Evolutionary conservation across 192 early-diverging fungal genomes (phyloP), one percentile per base, ranked within the genome.

Genomic region (Gonapodya sp.): DNA sequence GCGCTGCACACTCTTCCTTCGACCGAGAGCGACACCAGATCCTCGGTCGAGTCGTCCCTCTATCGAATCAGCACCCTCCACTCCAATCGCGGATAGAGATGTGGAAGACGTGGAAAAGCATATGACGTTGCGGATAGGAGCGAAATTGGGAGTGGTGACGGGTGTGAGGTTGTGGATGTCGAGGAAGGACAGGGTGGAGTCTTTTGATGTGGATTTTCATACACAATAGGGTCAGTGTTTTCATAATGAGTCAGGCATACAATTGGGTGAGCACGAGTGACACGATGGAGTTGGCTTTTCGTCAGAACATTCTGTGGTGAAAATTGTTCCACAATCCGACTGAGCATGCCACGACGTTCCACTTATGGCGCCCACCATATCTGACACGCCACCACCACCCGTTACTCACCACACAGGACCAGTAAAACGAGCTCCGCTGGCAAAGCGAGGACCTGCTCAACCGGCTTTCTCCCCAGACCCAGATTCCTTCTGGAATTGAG

Each of bases 391-490:
- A 64, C 46, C 46, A 64, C 46, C 46, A 64, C 46, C 46, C 46
- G 46, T 64, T 64, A 36, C 82, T 83, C 90, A 92, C 94, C 94
- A 78, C 88, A 89, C 1, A 92, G 83, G 18, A 93, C 90, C 31
- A 93, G 86, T 0, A 94, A 89, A 77, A 90, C 89, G 14, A 84
- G 83, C 35, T 94, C 88, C 36, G 86, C 85, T 1, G 93, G 88
- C 0, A 94, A 74, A 24, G 92, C 88, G 73, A 92, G 75, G 34
- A 95, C 89, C 33, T 82, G 82, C 37, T 93, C 89, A 1, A 93
- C 87, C 0, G 87, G 79, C 73, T 92, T 93, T 64, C 85, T 85
- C 0, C 92, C 91, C 31, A 89, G 87, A 36, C 89, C 91, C 34
- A 92, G 81, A 36, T 86, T 72, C 18, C 80, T 89, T 79, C 86